Conservation (phyloP, 768 basidiomycete species). For the Boletus barrowsii region DNA sequence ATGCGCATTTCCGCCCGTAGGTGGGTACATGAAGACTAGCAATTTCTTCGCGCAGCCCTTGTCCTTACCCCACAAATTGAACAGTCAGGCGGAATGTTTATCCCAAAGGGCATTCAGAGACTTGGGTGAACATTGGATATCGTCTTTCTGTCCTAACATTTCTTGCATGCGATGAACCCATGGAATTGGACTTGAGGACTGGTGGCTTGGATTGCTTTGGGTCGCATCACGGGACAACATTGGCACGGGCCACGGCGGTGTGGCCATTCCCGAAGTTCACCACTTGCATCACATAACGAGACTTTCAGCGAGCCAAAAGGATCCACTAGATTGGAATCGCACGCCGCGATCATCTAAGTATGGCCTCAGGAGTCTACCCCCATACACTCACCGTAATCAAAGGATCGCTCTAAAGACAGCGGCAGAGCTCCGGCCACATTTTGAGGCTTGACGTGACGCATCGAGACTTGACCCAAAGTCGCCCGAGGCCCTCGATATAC, state of each 20-base stretch:
- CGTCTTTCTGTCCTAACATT: slow-evolving; percentile 74
- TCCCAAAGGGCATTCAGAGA: slow-evolving; percentile 58
- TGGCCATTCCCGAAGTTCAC: slow-evolving; percentile 70
- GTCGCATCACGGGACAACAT: slow-evolving; percentile 58
- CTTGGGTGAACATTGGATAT: slow-evolving; percentile 76
- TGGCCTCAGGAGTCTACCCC: not conserved
- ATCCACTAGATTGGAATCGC: slow-evolving; percentile 67
- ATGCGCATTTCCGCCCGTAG: too few species aligned
- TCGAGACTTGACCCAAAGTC: slow-evolving; percentile 52
- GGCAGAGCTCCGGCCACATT: slow-evolving; percentile 56
- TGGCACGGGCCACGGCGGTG: too few species aligned
- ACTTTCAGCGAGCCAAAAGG: slow-evolving; percentile 47
- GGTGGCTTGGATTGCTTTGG: slow-evolving; percentile 73
- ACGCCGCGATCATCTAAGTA: slow-evolving; percentile 59
- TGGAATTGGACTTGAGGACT: slow-evolving; percentile 73
- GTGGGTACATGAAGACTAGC: too few species aligned
- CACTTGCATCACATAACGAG: slow-evolving; percentile 69
- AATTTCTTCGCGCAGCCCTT: not conserved
- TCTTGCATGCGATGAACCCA: slow-evolving; percentile 59
- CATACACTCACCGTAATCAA: not conserved
- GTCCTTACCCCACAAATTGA: slow-evolving; percentile 51
- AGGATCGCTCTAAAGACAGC: slow-evolving; percentile 59
- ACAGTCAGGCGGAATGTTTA: slow-evolving; percentile 62
- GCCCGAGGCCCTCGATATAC: slow-evolving; percentile 42
- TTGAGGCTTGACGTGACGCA: slow-evolving; percentile 55